phyloP scores from a whole-genome alignment of 1,139 yeast genomes.

The Sugiyamaella paludigena region DNA sequence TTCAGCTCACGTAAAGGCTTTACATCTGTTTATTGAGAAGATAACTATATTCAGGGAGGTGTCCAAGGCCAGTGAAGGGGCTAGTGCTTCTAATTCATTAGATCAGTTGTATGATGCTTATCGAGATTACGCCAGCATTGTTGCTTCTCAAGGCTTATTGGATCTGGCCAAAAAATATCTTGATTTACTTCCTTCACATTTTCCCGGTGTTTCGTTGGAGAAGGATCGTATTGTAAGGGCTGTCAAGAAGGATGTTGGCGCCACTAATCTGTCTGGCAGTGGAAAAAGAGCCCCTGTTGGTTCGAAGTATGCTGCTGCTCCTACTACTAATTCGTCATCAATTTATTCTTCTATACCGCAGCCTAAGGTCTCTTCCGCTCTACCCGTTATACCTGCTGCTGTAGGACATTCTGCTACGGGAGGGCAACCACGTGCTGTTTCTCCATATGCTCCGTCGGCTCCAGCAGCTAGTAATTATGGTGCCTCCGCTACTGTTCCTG shows the following conservation, averaged over 20 bases:
- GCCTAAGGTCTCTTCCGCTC: slow-evolving; percentile 11
- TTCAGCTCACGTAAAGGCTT: slow-evolving; percentile 80
- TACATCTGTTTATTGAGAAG: slow-evolving; percentile 81
- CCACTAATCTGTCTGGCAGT: slow-evolving; percentile 19
- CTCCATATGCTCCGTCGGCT: slow-evolving; percentile 18
- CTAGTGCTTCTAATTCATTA: slow-evolving; percentile 34
- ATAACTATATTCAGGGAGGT: slow-evolving; percentile 67
- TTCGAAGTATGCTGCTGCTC: slow-evolving; percentile 15
- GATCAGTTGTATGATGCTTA: slow-evolving; percentile 55
- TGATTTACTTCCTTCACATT: slow-evolving; percentile 64
- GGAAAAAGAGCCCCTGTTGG: slow-evolving; percentile 15
- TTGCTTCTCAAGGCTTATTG: slow-evolving; percentile 80
- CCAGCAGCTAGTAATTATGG: slow-evolving; percentile 16
- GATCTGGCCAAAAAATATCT: slow-evolving; percentile 75
- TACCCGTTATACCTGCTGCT: slow-evolving; percentile 9
- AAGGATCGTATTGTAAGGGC: slow-evolving; percentile 75
- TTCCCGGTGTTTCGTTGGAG: slow-evolving; percentile 59
- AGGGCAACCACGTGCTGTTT: slow-evolving; percentile 13
- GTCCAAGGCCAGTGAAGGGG: slow-evolving; percentile 36
- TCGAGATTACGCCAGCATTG: slow-evolving; percentile 75
- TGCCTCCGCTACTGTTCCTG: slow-evolving; percentile 13
- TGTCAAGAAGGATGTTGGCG: slow-evolving; percentile 23
- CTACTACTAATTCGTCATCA: slow-evolving; percentile 12
- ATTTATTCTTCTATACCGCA: slow-evolving; percentile 7
- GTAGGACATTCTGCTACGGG: slow-evolving; percentile 8